Evolutionary conservation across 495 filamentous ascomycete species (phyloP), one percentile per base, ranked within the genome.

Genomic region (Letharia columbiana): DNA sequence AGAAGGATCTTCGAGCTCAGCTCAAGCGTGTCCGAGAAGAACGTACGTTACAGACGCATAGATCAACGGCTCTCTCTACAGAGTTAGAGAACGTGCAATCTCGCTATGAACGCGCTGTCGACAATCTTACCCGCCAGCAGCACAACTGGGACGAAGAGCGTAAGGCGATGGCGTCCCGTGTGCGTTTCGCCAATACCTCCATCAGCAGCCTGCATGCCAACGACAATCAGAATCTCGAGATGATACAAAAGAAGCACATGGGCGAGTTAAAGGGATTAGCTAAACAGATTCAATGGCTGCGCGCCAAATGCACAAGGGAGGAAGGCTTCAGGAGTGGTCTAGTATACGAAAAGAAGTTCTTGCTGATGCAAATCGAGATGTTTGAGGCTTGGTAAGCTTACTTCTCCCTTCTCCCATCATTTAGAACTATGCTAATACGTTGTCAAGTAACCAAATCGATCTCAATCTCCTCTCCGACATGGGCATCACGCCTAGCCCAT

Each of bases 211-310:
- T 69, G 15, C 61, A 66, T 12, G 58, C 56, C 6, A 66, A 66
- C 41, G 59, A 64, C 33, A 13, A 35, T 15, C 77, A 79, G 23
- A 78, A 77, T 13, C 73, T 82, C 20, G 83, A 84, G 62, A 64
- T 69, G 47, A 68, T 67, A 54, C 81, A 89, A 71, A 79, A 80
- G 63, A 78, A 82, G 60, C 92, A 96, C 69, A 82, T 83, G 66
- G 88, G 87, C 70, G 95, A 98, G 77, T 81, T 96, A 41, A 83
- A 85, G 59, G 92, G 92, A 15, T 79, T 98, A 73, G 84, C 83
- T 67, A 88, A 92, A 76, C 91, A 96, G 75, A 93, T 97, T 70
- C 81, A 91, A 68, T 98, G 89, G 87, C 84, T 98, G 66, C 82
- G 87, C 66, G 91, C 90, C 7, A 83, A 86, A 61, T 86, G 87